phyloP scores from a whole-genome alignment of 1,284 basidiomycete species.

The Porodaedalea pini region DNA sequence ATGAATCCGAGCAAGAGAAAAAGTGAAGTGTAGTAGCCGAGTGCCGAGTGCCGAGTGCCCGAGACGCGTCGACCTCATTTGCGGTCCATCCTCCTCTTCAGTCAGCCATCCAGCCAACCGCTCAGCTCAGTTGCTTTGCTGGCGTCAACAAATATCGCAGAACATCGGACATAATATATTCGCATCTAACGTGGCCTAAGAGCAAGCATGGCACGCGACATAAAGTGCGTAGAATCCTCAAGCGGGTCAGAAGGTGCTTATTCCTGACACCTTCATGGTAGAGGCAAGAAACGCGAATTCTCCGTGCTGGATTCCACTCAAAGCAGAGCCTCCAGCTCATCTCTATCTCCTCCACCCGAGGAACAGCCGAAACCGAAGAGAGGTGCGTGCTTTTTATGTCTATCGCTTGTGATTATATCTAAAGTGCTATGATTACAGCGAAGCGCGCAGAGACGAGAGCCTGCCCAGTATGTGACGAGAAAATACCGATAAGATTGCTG shows the following conservation, averaged over 20 bases:
- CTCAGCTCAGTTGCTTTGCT: neutral
- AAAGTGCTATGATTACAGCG: conserved; percentile 34
- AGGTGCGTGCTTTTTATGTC: conserved; percentile 15
- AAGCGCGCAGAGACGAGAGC: conserved; percentile 68
- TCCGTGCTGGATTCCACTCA: conserved; percentile 8
- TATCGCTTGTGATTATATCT: conserved; percentile 8
- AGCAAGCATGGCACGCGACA: conserved; percentile 2
- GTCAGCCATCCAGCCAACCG: conserved; percentile 16
- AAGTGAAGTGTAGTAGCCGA: too few species aligned
- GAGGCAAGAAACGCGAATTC: conserved; percentile 28
- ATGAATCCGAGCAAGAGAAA: too few species aligned
- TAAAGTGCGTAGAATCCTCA: neutral
- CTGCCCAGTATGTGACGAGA: conserved; percentile 70
- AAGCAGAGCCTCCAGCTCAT: conserved; percentile 23
- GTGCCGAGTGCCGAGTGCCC: too few species aligned
- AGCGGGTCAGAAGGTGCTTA: neutral
- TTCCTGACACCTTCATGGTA: conserved; percentile 12
- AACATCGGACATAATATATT: neutral
- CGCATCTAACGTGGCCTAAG: neutral
- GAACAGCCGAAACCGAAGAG: conserved; percentile 16
- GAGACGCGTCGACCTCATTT: too few species aligned
- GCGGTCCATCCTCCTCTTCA: neutral
- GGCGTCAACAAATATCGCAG: neutral
- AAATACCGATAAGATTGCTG: conserved; percentile 65
- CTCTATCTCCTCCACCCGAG: conserved; percentile 31